These are phyloP conservation scores for Aspergillus saccharolyticus DNA, from an alignment of 495 filamentous ascomycete species.

Conservation along the genomic window DNA sequence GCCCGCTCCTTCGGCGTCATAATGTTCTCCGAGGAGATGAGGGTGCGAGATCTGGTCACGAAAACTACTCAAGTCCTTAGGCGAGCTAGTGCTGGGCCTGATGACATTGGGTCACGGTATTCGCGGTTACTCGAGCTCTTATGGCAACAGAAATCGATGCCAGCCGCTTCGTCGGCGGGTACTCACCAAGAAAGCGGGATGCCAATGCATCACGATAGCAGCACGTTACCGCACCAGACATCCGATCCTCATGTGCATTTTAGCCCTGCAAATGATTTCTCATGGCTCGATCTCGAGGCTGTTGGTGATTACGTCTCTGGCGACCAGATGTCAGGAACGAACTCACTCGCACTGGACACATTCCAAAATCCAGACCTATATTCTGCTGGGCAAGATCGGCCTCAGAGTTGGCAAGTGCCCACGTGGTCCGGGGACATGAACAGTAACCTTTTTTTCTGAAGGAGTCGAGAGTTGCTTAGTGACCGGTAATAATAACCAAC, in stretches of 20 bases:
- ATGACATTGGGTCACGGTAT: slow-evolving; percentile 53
- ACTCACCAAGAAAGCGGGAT: slow-evolving; percentile 33
- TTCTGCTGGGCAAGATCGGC: slow-evolving; percentile 29
- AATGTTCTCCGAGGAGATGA: slow-evolving; percentile 44
- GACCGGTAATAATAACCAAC: neutral
- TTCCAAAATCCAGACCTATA: slow-evolving; percentile 35
- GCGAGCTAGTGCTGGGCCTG: slow-evolving; percentile 47
- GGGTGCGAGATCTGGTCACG: slow-evolving; percentile 48
- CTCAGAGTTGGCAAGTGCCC: slow-evolving; percentile 38
- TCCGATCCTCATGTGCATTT: slow-evolving; percentile 40
- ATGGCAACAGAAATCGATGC: slow-evolving; percentile 38
- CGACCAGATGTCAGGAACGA: slow-evolving; percentile 35
- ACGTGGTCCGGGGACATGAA: slow-evolving; percentile 42
- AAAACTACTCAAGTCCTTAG: slow-evolving; percentile 48
- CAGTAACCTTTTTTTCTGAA: slow-evolving; percentile 39
- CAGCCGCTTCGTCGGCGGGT: slow-evolving; percentile 21
- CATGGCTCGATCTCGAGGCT: slow-evolving; percentile 53
- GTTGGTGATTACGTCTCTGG: slow-evolving; percentile 53
- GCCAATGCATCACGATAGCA: slow-evolving; percentile 23
- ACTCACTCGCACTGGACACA: slow-evolving; percentile 34
- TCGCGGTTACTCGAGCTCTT: slow-evolving; percentile 50
- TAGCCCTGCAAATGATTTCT: slow-evolving; percentile 51
- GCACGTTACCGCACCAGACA: slow-evolving; percentile 24
- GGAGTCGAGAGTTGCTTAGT: neutral
- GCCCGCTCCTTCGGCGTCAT: slow-evolving; percentile 55